Evolutionary conservation across 176 grass and related monocot genomes (phyloP).

Genomic region (Phoenix dactylifera): DNA sequence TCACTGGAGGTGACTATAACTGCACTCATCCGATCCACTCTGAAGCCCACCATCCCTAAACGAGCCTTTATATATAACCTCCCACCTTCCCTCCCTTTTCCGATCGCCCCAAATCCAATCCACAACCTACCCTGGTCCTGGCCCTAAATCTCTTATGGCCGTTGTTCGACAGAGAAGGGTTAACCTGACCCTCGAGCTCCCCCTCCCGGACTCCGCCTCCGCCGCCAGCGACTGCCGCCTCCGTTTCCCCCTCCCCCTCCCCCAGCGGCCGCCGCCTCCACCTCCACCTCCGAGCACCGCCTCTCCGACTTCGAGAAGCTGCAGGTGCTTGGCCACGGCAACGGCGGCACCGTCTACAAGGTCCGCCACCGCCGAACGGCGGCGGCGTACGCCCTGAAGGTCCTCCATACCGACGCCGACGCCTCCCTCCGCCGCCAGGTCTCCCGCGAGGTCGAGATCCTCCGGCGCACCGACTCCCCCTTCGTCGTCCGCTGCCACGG

Average conservation of each 20-base stretch:
- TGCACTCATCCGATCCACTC: too few relatives aligned
- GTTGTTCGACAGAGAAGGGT: too few relatives aligned
- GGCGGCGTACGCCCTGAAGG: conserved; percentile 43
- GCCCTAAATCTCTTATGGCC: too few relatives aligned
- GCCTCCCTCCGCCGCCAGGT: neutral
- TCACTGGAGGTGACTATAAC: too few relatives aligned
- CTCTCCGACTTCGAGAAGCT: conserved; percentile 43
- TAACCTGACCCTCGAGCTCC: too few relatives aligned
- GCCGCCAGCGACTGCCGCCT: neutral
- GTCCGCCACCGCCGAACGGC: conserved; percentile 34
- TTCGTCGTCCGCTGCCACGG: conserved; percentile 44
- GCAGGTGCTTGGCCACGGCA: conserved; percentile 30
- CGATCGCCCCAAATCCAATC: too few relatives aligned
- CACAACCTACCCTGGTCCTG: too few relatives aligned
- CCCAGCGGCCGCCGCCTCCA: neutral
- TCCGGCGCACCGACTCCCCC: conserved; percentile 20
- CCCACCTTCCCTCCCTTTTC: too few relatives aligned
- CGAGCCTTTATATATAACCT: too few relatives aligned
- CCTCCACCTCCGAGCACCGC: conserved; percentile 15
- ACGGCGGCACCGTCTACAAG: conserved; percentile 57
- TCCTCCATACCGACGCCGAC: conserved; percentile 14
- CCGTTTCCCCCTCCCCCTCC: neutral
- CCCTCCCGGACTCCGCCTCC: too few relatives aligned
- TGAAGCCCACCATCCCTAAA: too few relatives aligned
- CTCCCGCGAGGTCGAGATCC: conserved; percentile 21